These are phyloP conservation scores for Dillenia suffruticosa DNA, from an alignment of 164 flowering plant species.

Conservation along the genomic window DNA sequence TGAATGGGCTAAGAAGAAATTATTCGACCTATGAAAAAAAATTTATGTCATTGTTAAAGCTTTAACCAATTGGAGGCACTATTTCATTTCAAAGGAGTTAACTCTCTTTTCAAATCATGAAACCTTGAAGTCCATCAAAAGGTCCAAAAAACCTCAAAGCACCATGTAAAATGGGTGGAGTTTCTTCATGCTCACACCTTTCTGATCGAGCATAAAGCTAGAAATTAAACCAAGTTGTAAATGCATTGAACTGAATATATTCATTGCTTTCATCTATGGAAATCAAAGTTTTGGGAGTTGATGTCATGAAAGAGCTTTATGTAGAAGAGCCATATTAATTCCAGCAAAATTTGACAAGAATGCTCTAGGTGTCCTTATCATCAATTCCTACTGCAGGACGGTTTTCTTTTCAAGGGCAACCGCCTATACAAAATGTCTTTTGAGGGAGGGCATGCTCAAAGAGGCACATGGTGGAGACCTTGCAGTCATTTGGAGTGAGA, in stretches of 20 bases:
- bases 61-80: neutral
- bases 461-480: neutral
- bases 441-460: neutral
- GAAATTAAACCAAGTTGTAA: neutral
- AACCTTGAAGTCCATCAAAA: neutral
- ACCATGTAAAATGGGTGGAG: neutral
- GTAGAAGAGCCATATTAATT: neutral
- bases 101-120: neutral
- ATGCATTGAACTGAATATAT: neutral
- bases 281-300: neutral
- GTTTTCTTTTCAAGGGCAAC: neutral
- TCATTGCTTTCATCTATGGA: neutral
- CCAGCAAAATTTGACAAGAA: neutral
- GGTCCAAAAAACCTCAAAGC: neutral
- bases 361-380: too few relatives aligned
- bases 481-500: neutral
- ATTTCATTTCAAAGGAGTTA: neutral
- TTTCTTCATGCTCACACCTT: neutral
- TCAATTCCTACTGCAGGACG: neutral
- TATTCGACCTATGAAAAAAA: neutral
- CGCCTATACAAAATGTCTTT: neutral
- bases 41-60: conserved; percentile 1
- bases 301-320: neutral
- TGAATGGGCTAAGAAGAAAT: neutral
- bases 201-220: neutral